Percentiles rank a stretch among this genome's conserved stretches.
Conservation (phyloP, 2,329 filamentous ascomycete genomes). For the Diaporthe sp. region DNA sequence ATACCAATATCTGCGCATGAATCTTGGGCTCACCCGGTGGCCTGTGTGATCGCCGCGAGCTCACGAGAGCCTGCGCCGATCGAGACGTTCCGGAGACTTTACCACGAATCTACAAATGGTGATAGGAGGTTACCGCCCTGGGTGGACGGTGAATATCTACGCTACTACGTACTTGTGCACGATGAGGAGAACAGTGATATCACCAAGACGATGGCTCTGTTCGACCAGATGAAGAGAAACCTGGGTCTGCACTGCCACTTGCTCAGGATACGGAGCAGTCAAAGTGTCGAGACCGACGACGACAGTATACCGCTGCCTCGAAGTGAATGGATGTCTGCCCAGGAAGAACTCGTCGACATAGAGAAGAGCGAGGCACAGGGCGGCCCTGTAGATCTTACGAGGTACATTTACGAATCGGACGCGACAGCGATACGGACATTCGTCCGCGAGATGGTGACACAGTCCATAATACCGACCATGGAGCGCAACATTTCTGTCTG, state of each 20-base stretch:
- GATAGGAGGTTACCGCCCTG: constrained; percentile 81
- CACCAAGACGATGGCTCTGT: constrained; percentile 86
- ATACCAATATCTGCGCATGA: constrained; percentile 86
- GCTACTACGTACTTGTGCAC: constrained; percentile 96
- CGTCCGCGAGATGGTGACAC: constrained; percentile 93
- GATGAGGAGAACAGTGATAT: constrained; percentile 98
- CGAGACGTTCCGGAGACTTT: constrained; percentile 86
- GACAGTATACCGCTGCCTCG: constrained; percentile 86
- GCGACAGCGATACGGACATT: constrained; percentile 89
- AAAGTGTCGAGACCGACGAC: constrained; percentile 90
- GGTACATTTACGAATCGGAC: constrained; percentile 93
- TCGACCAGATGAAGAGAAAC: constrained; percentile 99
- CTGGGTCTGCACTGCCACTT: constrained; percentile 96
- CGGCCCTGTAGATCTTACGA: constrained; percentile 77
- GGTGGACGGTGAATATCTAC: constrained; percentile 91
- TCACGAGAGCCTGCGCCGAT: constrained; percentile 87
- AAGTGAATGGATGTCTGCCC: constrained; percentile 89
- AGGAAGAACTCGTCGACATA: constrained; percentile 85
- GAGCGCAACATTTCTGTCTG: constrained; percentile 90
- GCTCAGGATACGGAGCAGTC: constrained; percentile 84
- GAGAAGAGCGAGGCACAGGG: constrained; percentile 76
- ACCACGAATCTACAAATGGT: constrained; percentile 85
- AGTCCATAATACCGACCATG: constrained; percentile 96
- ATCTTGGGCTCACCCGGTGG: constrained; percentile 94
- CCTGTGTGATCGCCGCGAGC: constrained; percentile 94